These are phyloP conservation scores for Fusarium neocosmosporiellum DNA, from an alignment of 2,329 filamentous ascomycete species.

Conservation along the genomic window DNA sequence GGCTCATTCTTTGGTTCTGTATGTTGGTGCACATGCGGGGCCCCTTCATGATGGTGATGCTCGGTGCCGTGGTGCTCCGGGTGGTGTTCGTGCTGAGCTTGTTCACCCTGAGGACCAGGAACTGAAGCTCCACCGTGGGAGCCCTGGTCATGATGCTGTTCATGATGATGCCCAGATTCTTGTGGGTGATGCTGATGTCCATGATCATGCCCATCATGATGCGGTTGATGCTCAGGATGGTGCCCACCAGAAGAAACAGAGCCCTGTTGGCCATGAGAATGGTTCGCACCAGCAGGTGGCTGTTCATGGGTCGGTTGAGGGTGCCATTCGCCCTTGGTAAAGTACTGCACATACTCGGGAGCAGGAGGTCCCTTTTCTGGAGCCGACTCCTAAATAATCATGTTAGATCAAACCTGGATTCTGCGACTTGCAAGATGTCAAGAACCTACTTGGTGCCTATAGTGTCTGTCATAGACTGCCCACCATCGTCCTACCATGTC, in stretches of 20 bases:
- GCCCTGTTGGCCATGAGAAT: slow-evolving; percentile 39
- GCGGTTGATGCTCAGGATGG: slow-evolving; percentile 32
- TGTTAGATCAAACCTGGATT: slow-evolving; percentile 11
- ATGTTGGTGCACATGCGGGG: slow-evolving; percentile 31
- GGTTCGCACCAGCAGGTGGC: slow-evolving; percentile 38
- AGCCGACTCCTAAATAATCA: slow-evolving; percentile 29
- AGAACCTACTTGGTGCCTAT: slow-evolving; percentile 64
- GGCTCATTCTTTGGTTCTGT: slow-evolving; percentile 38
- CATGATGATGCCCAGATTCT: slow-evolving; percentile 15
- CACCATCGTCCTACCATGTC: slow-evolving; percentile 92
- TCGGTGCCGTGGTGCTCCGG: slow-evolving; percentile 49
- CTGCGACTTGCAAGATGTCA: neutral
- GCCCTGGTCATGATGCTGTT: slow-evolving; percentile 33
- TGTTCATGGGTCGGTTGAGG: slow-evolving; percentile 32
- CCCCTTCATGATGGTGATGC: slow-evolving; percentile 30
- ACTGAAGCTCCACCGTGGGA: slow-evolving; percentile 24
- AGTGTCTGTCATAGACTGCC: slow-evolving; percentile 92
- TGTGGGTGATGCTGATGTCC: slow-evolving; percentile 27
- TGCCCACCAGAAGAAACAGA: slow-evolving; percentile 22
- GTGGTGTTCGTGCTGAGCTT: slow-evolving; percentile 49
- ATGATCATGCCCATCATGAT: slow-evolving; percentile 4
- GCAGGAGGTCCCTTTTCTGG: slow-evolving; percentile 18
- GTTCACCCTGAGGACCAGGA: slow-evolving; percentile 44
- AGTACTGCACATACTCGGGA: slow-evolving; percentile 60
- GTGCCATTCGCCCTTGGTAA: slow-evolving; percentile 65